Evolutionary conservation across 192 early-diverging fungal genomes (phyloP).

Genomic region (Helicostylum pulchrum): DNA sequence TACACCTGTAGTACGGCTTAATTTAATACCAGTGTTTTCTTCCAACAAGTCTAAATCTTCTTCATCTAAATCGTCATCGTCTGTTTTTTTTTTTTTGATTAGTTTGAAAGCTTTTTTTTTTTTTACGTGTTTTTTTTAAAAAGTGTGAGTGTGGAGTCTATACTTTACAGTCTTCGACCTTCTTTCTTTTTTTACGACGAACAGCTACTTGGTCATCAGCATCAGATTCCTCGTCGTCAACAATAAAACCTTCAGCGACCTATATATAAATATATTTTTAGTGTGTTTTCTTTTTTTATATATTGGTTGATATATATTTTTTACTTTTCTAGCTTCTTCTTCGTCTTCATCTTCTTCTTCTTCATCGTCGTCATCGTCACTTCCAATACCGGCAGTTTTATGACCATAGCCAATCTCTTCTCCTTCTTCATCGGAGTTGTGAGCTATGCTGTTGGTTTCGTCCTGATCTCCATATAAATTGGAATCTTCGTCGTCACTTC

Average conservation of each 20-base stretch:
- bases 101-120: constrained; percentile 8
- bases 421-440: constrained; percentile 35
- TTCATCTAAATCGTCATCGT: constrained; percentile 80
- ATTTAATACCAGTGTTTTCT: constrained; percentile 77
- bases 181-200: constrained; percentile 54
- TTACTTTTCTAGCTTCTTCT: constrained; percentile 49
- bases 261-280: constrained; percentile 19
- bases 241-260: constrained; percentile 68
- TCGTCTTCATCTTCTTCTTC: constrained; percentile 61
- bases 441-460: neutral
- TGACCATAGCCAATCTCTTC: constrained; percentile 46
- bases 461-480: constrained; percentile 11
- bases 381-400: constrained; percentile 54
- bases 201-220: constrained; percentile 43
- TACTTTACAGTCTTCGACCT: constrained; percentile 40
- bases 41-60: constrained; percentile 91
- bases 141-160: neutral
- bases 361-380: constrained; percentile 56
- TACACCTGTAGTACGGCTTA: constrained; percentile 43
- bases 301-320: neutral
- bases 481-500: constrained; percentile 7
- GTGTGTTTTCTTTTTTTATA: neutral
- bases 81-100: constrained; percentile 9
- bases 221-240: constrained; percentile 65
- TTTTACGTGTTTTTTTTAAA: neutral